Evolutionary conservation across 345 rosid species (phyloP).

Genomic region (Draba incana): DNA sequence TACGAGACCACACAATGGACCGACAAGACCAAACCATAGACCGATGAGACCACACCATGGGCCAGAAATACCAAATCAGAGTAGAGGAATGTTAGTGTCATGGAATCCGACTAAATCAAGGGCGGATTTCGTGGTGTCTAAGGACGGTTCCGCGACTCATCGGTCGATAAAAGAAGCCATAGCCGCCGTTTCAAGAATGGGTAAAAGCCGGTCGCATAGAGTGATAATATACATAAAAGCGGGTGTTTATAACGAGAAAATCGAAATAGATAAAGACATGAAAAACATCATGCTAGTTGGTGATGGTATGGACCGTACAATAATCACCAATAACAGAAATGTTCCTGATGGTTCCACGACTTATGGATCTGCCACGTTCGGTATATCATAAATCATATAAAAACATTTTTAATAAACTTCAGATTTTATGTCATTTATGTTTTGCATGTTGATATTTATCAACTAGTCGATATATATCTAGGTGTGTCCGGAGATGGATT

Average conservation of each 20-base stretch:
- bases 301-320: constrained; percentile 76
- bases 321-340: constrained; percentile 53
- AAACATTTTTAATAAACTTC: neutral
- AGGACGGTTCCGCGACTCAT: constrained; percentile 40
- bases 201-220: constrained; percentile 43
- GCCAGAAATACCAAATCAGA: constrained; percentile 30
- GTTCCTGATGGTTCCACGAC: constrained; percentile 61
- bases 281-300: constrained; percentile 72
- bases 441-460: constrained; percentile 24
- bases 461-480: constrained; percentile 15
- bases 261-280: constrained; percentile 51
- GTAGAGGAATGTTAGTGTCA: constrained; percentile 50
- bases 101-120: constrained; percentile 46
- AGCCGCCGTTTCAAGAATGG: constrained; percentile 48
- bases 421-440: neutral
- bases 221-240: constrained; percentile 62
- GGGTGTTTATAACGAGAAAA: constrained; percentile 67
- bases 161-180: constrained; percentile 38
- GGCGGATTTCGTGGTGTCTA: constrained; percentile 43
- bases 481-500: constrained; percentile 75
- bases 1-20: constrained; percentile 20
- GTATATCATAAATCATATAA: constrained; percentile 39
- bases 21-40: constrained; percentile 13
- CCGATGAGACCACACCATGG: constrained; percentile 15
- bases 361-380: constrained; percentile 65